Base-by-base conservation (phyloP, 208 protist species). In the Trichomonas tenax region DNA sequence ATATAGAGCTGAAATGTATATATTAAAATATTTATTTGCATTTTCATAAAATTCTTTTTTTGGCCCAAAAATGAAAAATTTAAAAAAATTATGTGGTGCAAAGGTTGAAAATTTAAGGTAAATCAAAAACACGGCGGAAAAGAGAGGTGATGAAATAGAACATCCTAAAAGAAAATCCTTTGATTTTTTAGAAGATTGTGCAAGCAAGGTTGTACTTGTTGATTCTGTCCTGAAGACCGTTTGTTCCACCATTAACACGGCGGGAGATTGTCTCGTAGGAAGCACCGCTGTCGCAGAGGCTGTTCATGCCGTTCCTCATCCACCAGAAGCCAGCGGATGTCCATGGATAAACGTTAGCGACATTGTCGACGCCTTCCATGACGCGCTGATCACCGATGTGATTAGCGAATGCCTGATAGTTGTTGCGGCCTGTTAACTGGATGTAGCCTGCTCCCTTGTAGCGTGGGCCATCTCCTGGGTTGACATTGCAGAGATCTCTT, bases 241-340 rank as follows among this genome's bases (percentile, higher is more conserved):
- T 96, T 11, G 51, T 63, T 0, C 46, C 95, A 15, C 95, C 95
- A 38, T 96, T 96, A 44, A 96, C 95, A n/a, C 34, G 49, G 4
- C 26, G 11, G 17, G 95, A 63, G 40, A 96, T 40, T 51, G 45
- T 9, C 31, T 96, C 82, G 8, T 38, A 41, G 6, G 63, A 38
- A 81, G 63, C 63, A n/a, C 95, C 95, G 15, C 46, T 89, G 10
- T 63, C 95, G 38, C 63, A 89, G 26, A 48, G 41, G 11, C 11
- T 0, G 44, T 96, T 96, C 81, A 96, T 84, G 41, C 95, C 82
- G 26, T 88, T 96, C 11, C 26, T 0, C 8, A 63, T 34, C 95
- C 95, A 96, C 63, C 63, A 96, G 82, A 38, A 96, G 38, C 81
- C 95, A 17, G 95, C 95, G 0, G 95, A 96, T 96, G 63, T 88